Conservation (phyloP, 306 rosid species). For the Cotoneaster glaucophyllus region DNA sequence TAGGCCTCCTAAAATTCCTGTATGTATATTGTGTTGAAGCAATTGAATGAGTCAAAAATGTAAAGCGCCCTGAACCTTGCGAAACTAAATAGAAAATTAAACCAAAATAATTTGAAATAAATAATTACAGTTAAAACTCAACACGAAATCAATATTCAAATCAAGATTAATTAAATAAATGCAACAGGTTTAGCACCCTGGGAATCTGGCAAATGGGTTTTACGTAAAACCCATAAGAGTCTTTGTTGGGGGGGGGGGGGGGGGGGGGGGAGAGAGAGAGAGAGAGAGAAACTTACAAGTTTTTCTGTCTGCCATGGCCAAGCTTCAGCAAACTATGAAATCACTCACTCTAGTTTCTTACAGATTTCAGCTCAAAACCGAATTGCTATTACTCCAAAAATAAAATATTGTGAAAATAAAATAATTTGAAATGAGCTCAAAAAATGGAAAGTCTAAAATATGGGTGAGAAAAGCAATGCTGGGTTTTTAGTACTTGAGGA, state of each 20-base stretch:
- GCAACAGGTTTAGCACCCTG: neutral
- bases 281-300: conserved; percentile 27
- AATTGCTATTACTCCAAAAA: neutral
- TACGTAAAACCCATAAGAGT: neutral
- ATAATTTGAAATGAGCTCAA: neutral
- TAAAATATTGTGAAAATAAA: neutral
- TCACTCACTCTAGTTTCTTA: neutral
- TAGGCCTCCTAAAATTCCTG: neutral
- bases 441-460: neutral
- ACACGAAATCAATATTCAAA: neutral
- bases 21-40: neutral
- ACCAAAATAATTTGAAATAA: conserved; percentile 1
- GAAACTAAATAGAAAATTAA: neutral
- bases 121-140: conserved; percentile 6
- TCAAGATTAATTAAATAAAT: neutral
- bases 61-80: conserved; percentile 3
- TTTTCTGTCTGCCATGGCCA: conserved; percentile 7
- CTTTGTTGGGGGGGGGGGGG: neutral
- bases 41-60: conserved; percentile 13
- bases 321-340: conserved; percentile 4
- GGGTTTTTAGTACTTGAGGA: conserved; percentile 7
- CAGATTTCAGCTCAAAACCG: neutral
- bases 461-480: conserved; percentile 4
- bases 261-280: neutral
- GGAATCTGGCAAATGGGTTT: neutral